Conservation (phyloP, 1,284 basidiomycete genomes). For the Trichosporon sp. region DNA sequence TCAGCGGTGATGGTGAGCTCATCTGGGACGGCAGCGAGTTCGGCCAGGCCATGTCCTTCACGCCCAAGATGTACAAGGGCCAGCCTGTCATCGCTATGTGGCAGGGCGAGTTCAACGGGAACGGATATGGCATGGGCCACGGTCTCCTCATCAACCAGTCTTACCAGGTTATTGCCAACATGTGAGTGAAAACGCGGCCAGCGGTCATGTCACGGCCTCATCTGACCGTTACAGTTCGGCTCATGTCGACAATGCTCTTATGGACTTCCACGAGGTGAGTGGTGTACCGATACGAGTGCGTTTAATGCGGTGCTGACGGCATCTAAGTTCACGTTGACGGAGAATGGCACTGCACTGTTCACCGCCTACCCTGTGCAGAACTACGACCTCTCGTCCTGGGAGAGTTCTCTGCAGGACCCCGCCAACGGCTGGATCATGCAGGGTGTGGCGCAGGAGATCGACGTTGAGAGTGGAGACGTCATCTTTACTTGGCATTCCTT, state of each 20-base stretch:
- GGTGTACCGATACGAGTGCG: background rate
- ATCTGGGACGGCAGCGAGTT: slow-evolving; percentile 32
- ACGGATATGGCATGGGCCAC: slow-evolving; percentile 29
- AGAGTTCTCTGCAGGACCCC: background rate
- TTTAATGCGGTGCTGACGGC: background rate
- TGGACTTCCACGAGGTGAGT: slow-evolving; percentile 31
- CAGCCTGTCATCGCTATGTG: slow-evolving; percentile 30
- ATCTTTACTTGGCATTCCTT: slow-evolving; percentile 38
- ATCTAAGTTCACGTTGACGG: slow-evolving; percentile 32
- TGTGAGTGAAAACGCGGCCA: slow-evolving; percentile 14
- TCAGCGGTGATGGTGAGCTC: slow-evolving; percentile 30
- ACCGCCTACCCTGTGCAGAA: slow-evolving; percentile 28
- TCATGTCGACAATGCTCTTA: slow-evolving; percentile 13
- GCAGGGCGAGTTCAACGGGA: slow-evolving; percentile 27
- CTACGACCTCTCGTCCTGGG: slow-evolving; percentile 23
- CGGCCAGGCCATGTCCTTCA: slow-evolving; percentile 33
- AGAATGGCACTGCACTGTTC: slow-evolving; percentile 38
- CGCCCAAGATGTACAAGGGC: slow-evolving; percentile 22
- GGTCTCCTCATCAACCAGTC: slow-evolving; percentile 27
- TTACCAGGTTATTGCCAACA: slow-evolving; percentile 31
- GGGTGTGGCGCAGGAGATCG: slow-evolving; percentile 38
- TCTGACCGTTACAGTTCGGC: background rate
- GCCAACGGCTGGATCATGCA: slow-evolving; percentile 31
- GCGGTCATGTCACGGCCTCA: no score
- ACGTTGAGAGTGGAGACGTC: slow-evolving; percentile 33